A percentile compares a stretch with the other conserved stretches of the same genome.
Conservation (phyloP, 768 basidiomycete genomes). For the Trametes villosa region DNA sequence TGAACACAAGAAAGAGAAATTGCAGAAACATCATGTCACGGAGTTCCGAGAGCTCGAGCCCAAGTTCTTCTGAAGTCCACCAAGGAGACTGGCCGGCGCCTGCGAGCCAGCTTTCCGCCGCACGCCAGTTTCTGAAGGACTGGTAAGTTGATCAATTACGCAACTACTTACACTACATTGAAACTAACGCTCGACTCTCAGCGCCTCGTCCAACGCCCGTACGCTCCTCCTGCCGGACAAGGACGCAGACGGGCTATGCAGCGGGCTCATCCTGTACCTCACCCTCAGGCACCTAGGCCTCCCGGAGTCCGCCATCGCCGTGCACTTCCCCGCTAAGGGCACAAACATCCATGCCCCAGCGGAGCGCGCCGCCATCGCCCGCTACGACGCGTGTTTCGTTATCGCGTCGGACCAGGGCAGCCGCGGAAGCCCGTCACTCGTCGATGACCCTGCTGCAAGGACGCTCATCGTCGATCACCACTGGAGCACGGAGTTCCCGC, state of each 20-base stretch:
- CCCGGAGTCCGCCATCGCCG: slow-evolving; percentile 32
- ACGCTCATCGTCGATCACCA: slow-evolving; percentile 54
- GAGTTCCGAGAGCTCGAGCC: too few relatives aligned
- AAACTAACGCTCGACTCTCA: slow-evolving; percentile 1
- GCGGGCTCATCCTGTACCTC: slow-evolving; percentile 42
- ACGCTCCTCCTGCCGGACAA: slow-evolving; percentile 50
- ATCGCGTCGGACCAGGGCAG: slow-evolving; percentile 53
- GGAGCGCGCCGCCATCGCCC: slow-evolving; percentile 38
- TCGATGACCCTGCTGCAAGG: slow-evolving; percentile 23
- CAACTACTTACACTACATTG: not conserved
- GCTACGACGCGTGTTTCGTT: slow-evolving; percentile 33
- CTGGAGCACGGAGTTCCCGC: slow-evolving; percentile 45
- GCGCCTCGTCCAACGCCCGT: slow-evolving; percentile 11
- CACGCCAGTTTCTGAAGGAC: not conserved
- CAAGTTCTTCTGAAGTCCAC: too few relatives aligned
- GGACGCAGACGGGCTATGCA: slow-evolving; percentile 42
- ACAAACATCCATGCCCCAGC: slow-evolving; percentile 42
- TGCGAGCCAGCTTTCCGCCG: not conserved
- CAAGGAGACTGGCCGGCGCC: not conserved
- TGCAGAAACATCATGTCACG: too few relatives aligned
- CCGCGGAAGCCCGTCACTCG: slow-evolving; percentile 40
- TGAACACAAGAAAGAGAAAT: too few relatives aligned
- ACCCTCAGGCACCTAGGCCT: slow-evolving; percentile 44
- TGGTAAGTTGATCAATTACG: not conserved
- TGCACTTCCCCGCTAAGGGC: slow-evolving; percentile 48